phyloP scores from a whole-genome alignment of 306 rosid species.

The Vicia faba region DNA sequence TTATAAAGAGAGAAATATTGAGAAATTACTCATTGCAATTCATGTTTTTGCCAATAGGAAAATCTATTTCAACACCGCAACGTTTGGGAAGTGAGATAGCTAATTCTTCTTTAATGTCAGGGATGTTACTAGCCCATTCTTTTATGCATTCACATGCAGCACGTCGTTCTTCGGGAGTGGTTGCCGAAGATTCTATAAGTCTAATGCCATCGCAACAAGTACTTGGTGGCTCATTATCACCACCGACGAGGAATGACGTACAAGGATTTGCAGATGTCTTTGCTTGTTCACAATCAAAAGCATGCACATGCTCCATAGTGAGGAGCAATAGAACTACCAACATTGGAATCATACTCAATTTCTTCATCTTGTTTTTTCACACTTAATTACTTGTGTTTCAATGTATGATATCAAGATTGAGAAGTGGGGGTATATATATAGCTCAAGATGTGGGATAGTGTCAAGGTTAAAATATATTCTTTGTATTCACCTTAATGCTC shows the following conservation, averaged over 20 bases:
- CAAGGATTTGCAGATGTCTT: neutral
- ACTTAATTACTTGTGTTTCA: neutral
- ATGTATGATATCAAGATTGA: neutral
- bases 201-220: constrained; percentile 29
- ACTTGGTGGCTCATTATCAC: neutral
- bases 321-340: neutral
- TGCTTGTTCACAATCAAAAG: constrained; percentile 28
- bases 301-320: neutral
- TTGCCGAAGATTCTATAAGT: neutral
- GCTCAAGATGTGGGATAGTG: too few species aligned
- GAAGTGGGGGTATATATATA: too few species aligned
- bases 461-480: too few species aligned
- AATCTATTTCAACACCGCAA: neutral
- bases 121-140: neutral
- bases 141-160: constrained; percentile 40
- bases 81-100: constrained; percentile 33
- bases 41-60: constrained; percentile 21
- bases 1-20: neutral
- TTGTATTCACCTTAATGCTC: neutral
- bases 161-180: neutral
- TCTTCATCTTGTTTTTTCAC: neutral
- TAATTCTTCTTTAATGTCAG: neutral
- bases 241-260: neutral
- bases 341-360: neutral
- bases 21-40: constrained; percentile 33